Percentiles rank a stretch among this genome's conserved stretches.
phyloP scores from a whole-genome alignment of 139 green algal genomes.

The Tetradesmus lagerheimii region DNA sequence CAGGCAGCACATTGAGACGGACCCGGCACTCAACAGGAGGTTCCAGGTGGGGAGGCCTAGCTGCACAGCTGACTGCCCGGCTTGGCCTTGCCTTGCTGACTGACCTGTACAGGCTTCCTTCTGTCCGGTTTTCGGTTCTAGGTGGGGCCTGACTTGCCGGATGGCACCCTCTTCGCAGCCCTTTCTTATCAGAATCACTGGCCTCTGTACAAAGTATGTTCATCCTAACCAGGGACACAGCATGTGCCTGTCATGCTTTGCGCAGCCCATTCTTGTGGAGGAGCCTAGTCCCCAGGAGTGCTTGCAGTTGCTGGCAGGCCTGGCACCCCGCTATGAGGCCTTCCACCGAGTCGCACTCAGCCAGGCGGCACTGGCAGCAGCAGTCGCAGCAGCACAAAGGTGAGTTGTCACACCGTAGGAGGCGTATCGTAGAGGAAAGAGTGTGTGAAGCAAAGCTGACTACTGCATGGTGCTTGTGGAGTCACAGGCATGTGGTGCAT shows the following conservation, averaged over 20 bases:
- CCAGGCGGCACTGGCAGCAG: slow-evolving; percentile 73
- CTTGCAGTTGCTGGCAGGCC: slow-evolving; percentile 78
- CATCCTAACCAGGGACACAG: no score
- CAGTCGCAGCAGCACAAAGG: slow-evolving; percentile 70
- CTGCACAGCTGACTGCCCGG: neutral
- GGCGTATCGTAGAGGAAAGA: no score
- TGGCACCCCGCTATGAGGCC: slow-evolving; percentile 85
- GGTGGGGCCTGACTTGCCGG: no score
- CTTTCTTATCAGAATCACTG: no score
- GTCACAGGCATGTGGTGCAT: no score
- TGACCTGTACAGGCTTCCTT: no score
- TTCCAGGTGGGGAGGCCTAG: slow-evolving; percentile 73
- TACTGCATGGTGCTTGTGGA: no score
- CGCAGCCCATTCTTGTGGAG: slow-evolving; percentile 83
- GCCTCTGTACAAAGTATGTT: no score
- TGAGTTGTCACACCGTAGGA: slow-evolving; percentile 9
- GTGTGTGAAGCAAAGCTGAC: no score
- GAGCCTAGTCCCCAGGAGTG: slow-evolving; percentile 81
- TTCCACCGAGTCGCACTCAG: slow-evolving; percentile 85
- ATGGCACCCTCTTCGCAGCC: no score
- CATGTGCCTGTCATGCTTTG: no score
- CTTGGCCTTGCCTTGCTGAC: neutral
- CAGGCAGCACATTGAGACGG: slow-evolving; percentile 89
- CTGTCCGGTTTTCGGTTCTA: no score
- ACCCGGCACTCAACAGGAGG: slow-evolving; percentile 86